Evolutionary conservation across 768 basidiomycete genomes (phyloP), one percentile per base, ranked within the genome.

Genomic region (Hygrophorus russula): DNA sequence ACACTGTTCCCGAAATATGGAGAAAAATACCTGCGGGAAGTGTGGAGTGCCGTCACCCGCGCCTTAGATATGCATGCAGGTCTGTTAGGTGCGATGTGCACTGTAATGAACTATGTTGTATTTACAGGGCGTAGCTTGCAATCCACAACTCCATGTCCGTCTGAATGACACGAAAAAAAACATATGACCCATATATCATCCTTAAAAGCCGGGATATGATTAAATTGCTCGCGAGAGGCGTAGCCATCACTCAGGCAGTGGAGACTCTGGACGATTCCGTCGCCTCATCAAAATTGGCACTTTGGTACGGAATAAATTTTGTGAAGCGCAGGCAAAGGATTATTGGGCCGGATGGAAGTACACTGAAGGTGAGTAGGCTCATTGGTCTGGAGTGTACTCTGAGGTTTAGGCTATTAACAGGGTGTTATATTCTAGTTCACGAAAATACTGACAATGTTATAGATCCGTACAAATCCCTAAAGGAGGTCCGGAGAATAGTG

Each of bases 121-220:
- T 15, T 31, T 4, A 4, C 51, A 96, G 89, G 91, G 89, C 9
- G 66, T 98, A 36, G 74, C 82, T 15, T 97, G 92, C 57, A 89
- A 79, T 99, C 20, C 88, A 98, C 50, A 96, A 96, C 49, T 89
- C 88, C 20, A 98, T 99, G 96, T 83, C 91, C 30, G 96, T 98
- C 31, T 77, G 81, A 46, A 99, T 96, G 19, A 98, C 96, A 10
- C 78, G 96, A 45, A 98, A n/a, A n/a, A n/a, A 96, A 72, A 90
- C 96, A 28, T 93, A 75, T 63, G 96, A 99, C 59, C 96, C 96
- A 0, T 98, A 97, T 58, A 79, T 96, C 48, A 79, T 98, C 47
- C 73, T 99, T 47, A 98, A 98, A 67, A 92, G 91, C 8, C 77
- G 96, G 33, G 96, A 99, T 61, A 71, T 98, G 69, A 76, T 98